Conservation (phyloP, 768 basidiomycete genomes). For the Hygrocybe coccinea region DNA sequence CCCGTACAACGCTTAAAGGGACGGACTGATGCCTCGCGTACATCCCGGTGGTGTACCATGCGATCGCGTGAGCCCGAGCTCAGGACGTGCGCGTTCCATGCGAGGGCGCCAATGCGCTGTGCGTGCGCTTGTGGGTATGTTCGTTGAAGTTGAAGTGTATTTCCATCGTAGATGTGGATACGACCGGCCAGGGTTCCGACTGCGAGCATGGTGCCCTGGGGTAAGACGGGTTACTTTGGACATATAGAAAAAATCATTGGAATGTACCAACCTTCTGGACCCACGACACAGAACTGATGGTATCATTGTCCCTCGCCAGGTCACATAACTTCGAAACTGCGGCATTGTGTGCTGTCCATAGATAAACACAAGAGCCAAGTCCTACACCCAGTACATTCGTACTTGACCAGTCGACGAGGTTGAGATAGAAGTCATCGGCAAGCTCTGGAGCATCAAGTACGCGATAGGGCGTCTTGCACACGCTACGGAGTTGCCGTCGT, state of each 20-base stretch:
- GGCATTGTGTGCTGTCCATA: constrained; percentile 95
- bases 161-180: constrained; percentile 91
- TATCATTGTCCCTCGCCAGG: constrained; percentile 58
- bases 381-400: constrained; percentile 95
- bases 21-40: constrained; percentile 59
- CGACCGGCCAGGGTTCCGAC: constrained; percentile 88
- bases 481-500: constrained; percentile 69
- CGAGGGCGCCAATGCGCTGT: constrained; percentile 87
- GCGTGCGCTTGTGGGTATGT: constrained; percentile 82
- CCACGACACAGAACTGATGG: constrained; percentile 88
- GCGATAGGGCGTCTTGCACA: constrained; percentile 93
- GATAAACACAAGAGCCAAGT: constrained; percentile 85
- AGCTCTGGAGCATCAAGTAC: constrained; percentile 96
- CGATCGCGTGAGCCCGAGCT: constrained; percentile 91
- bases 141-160: constrained; percentile 65
- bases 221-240: not conserved
- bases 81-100: constrained; percentile 87
- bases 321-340: constrained; percentile 91
- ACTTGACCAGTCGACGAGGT: constrained; percentile 94
- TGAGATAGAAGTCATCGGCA: constrained; percentile 97
- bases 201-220: constrained; percentile 77
- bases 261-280: constrained; percentile 57
- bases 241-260: not conserved
- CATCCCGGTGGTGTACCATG: constrained; percentile 87
- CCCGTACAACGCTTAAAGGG: constrained; percentile 71